A percentile compares a stretch with the other conserved stretches of the same genome.
These are phyloP conservation scores for Chrysopogon serrulatus DNA, from an alignment of 176 grass and related monocot species.

Conservation along the genomic window DNA sequence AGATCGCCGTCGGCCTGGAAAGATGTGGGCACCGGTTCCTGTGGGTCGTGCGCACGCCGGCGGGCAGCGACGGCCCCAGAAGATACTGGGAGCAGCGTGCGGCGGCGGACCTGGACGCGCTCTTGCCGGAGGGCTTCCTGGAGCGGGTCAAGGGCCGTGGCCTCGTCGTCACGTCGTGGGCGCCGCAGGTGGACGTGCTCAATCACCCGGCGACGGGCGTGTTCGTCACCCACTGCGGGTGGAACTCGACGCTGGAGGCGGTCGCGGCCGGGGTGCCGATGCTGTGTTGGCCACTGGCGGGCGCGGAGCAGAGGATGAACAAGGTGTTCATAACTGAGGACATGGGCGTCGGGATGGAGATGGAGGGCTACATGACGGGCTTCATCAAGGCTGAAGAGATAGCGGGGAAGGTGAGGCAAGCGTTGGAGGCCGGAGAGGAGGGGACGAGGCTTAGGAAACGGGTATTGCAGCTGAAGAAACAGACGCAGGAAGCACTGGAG, in stretches of 20 bases:
- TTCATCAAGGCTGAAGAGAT: constrained; percentile 30
- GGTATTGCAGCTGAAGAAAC: constrained; percentile 1
- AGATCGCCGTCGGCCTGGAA: no score
- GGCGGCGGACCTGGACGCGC: constrained; percentile 2
- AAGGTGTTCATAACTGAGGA: constrained; percentile 5
- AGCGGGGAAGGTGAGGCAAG: constrained; percentile 8
- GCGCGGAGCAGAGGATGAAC: constrained; percentile 38
- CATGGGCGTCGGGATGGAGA: constrained; percentile 2
- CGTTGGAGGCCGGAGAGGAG: constrained; percentile 18
- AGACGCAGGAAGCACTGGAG: neutral
- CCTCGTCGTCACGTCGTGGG: constrained; percentile 5
- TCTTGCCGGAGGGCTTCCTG: constrained; percentile 38
- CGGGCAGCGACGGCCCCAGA: neutral
- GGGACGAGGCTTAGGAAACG: constrained; percentile 7
- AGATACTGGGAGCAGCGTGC: neutral
- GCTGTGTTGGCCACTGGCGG: constrained; percentile 21
- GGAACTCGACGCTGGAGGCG: constrained; percentile 42
- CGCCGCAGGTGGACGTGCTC: constrained; percentile 26
- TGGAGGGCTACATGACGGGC: neutral
- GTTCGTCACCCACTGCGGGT: constrained; percentile 48
- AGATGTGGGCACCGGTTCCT: no score
- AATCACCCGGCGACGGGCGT: constrained; percentile 6
- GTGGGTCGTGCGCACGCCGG: no score
- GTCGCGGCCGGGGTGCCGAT: constrained; percentile 24
- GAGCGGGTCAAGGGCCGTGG: constrained; percentile 27